Evolutionary conservation across 805 yeast species (phyloP), one percentile per base, ranked within the genome.

Genomic region (Schwanniomyces polymorphus): DNA sequence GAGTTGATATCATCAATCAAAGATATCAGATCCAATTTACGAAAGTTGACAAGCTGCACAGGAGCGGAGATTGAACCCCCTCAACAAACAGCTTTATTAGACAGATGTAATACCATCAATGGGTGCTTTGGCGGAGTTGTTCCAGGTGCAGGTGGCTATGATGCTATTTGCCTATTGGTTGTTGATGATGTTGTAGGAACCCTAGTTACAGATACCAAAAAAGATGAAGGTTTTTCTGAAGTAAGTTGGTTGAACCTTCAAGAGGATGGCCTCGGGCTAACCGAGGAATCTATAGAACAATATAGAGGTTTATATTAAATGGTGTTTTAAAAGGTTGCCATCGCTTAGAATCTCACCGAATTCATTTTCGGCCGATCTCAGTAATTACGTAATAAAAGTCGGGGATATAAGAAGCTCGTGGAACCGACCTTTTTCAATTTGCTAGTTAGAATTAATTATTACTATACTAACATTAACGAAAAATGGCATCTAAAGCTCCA

Each of bases 71-170:
- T 94, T 42, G 98, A 94, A 65, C 99, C 99, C 0, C 65, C 60
- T 1, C 70, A 76, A 17, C 99, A 94, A 65, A 88, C 97, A 0
- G 49, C 55, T 1, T 71, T 94, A 5, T 68, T 94, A 7, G 82
- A 92, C 58, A 63, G 70, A 14, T 63, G 75, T 35, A 54, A 64
- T 7, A 39, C 47, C 7, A 60, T 88, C 17, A 72, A 71, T 0
- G 99, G 99, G 12, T 94, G 90, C 27, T 56, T 92, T 16, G 96
- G 97, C 0, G 97, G 97, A n/a, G 91, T 94, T 28, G 96, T 94
- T 3, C 99, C 99, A 0, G 99, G 99, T 2, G 99, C 99, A 0
- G 99, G 99, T 25, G 99, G 99, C 0, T 87, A 84, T 61, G 99
- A 94, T 70, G 99, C 99, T 0, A 80, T 94, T 16, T 80, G 95